These are phyloP conservation scores for Nidula microcarpa DNA, from an alignment of 768 basidiomycete species.

Conservation along the genomic window DNA sequence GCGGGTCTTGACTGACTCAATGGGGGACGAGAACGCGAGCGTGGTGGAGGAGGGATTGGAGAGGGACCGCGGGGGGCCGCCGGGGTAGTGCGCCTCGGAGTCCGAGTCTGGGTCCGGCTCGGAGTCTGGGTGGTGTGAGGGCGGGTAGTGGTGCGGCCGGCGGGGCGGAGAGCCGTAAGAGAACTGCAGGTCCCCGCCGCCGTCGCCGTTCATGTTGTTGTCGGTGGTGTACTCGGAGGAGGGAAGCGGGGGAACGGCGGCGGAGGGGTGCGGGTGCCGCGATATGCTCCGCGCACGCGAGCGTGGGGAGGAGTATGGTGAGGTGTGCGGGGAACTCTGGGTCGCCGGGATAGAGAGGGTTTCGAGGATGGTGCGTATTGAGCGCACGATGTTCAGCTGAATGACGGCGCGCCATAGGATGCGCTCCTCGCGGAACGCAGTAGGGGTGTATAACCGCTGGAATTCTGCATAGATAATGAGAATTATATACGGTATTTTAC, in stretches of 20 bases:
- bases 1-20: conserved; percentile 59
- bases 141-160: conserved; percentile 11
- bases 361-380: conserved; percentile 71
- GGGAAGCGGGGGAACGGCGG: conserved; percentile 13
- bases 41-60: conserved; percentile 20
- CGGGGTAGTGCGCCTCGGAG: conserved; percentile 16
- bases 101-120: conserved; percentile 14
- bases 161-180: conserved; percentile 17
- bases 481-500: not conserved
- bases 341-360: conserved; percentile 30
- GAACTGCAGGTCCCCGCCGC: conserved; percentile 14
- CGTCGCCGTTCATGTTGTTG: no score
- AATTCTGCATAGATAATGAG: conserved; percentile 2
- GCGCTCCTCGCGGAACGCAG: conserved; percentile 45
- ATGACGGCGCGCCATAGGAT: conserved; percentile 83
- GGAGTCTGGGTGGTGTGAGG: conserved; percentile 12
- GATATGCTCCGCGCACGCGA: conserved; percentile 31
- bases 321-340: conserved; percentile 27
- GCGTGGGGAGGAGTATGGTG: conserved; percentile 32
- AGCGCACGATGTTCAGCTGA: conserved; percentile 79
- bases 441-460: conserved; percentile 2
- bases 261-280: conserved; percentile 17
- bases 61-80: conserved; percentile 1
- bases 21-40: conserved; percentile 20
- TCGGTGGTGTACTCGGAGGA: not conserved